Evolutionary conservation across 2,329 filamentous ascomycete genomes (phyloP).

Genomic region (Apiospora marii): DNA sequence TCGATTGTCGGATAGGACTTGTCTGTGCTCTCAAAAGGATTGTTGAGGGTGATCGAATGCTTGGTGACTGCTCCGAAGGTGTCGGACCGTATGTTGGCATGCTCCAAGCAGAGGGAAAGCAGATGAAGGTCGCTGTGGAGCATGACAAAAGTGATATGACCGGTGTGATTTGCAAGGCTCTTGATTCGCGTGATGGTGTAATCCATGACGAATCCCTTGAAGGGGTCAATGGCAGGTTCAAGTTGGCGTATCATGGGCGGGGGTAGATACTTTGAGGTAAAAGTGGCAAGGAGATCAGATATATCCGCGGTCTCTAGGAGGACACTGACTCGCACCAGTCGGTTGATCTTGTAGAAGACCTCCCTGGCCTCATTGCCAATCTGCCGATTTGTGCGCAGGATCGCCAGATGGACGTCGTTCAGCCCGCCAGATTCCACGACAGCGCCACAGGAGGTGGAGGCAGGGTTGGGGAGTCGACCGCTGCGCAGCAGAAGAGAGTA

Average conservation of each 20-base stretch:
- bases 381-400: not conserved
- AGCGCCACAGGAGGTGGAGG: not conserved
- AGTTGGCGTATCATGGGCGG: not conserved
- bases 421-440: no score
- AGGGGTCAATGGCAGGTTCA: not conserved
- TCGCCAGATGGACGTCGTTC: not conserved
- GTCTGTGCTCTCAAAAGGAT: not conserved
- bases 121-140: not conserved
- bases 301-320: not conserved
- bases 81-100: no score
- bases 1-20: not conserved
- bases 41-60: not conserved
- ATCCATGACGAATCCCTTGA: not conserved
- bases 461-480: not conserved
- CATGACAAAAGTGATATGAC: not conserved
- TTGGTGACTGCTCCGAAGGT: not conserved
- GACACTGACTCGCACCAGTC: not conserved
- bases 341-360: not conserved
- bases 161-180: accelerated
- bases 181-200: not conserved
- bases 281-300: not conserved
- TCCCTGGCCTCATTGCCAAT: not conserved
- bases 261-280: not conserved
- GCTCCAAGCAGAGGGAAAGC: not conserved
- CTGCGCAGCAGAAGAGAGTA: not conserved